A percentile compares a stretch with the other conserved stretches of the same genome.
These are phyloP conservation scores for Alternaria gansuensis DNA, from an alignment of 2,329 filamentous ascomycete genomes.

Conservation along the genomic window DNA sequence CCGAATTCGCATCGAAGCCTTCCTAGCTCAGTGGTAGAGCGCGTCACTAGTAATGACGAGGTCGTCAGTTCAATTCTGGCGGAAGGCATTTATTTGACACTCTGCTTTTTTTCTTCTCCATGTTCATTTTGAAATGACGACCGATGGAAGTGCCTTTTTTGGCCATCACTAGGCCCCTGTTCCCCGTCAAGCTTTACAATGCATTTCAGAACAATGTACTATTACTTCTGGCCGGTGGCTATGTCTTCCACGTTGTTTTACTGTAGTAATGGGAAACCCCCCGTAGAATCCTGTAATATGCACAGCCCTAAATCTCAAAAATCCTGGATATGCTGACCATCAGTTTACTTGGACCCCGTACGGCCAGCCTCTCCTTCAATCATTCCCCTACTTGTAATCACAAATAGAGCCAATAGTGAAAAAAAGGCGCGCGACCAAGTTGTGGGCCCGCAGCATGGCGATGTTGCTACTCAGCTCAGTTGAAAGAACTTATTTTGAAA, in stretches of 20 bases:
- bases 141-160: neutral
- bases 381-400: neutral
- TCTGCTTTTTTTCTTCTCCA: slow-evolving; percentile 15
- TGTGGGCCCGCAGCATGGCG: neutral
- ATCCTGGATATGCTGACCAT: neutral
- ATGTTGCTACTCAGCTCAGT: neutral
- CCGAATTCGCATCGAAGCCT: slow-evolving; percentile 16
- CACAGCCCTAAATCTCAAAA: neutral
- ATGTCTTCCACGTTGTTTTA: neutral
- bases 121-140: no score
- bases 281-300: neutral
- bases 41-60: slow-evolving; percentile 48
- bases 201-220: neutral
- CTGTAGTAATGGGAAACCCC: neutral
- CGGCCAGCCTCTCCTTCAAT: neutral
- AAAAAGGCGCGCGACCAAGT: neutral
- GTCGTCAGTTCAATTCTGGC: slow-evolving; percentile 45
- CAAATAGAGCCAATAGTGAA: neutral
- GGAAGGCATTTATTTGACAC: slow-evolving; percentile 23
- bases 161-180: neutral
- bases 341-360: neutral
- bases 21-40: slow-evolving; percentile 47
- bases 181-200: neutral
- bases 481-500: neutral
- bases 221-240: neutral